A percentile compares a stretch with the other conserved stretches of the same genome.
These are phyloP conservation scores for Fomitopsis schrenkii DNA, from an alignment of 1,284 basidiomycete genomes.

Conservation along the genomic window DNA sequence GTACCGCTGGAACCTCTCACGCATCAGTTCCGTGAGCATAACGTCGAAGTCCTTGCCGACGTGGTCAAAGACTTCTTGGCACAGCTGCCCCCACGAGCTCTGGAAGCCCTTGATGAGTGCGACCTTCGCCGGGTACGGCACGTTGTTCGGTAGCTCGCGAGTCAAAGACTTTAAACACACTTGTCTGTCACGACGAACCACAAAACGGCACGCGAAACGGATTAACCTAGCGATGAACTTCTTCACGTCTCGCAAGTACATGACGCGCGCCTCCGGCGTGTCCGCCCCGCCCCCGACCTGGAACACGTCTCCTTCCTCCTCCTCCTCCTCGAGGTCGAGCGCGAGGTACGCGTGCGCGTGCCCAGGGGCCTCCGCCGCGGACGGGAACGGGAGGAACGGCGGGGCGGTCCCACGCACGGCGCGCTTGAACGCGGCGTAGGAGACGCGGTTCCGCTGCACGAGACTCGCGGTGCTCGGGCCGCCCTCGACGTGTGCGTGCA, in stretches of 20 bases:
- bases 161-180: slow-evolving; percentile 32
- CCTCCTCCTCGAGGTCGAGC: slow-evolving; percentile 2
- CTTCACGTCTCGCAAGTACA: slow-evolving; percentile 20
- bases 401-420: slow-evolving; percentile 26
- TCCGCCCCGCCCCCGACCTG: neutral
- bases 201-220: neutral
- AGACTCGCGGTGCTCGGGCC: slow-evolving; percentile 27
- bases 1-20: slow-evolving; percentile 30
- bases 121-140: slow-evolving; percentile 49
- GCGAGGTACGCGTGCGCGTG: neutral
- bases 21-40: slow-evolving; percentile 18
- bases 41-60: slow-evolving; percentile 27
- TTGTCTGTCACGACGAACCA: too few species aligned
- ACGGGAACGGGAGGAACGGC: slow-evolving; percentile 5
- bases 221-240: slow-evolving; percentile 18
- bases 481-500: slow-evolving; percentile 35
- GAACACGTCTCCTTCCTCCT: slow-evolving; percentile 6
- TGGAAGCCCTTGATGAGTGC: slow-evolving; percentile 38
- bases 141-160: slow-evolving; percentile 50
- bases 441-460: slow-evolving; percentile 31
- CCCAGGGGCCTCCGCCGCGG: neutral
- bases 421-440: slow-evolving; percentile 32
- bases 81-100: slow-evolving; percentile 34
- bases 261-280: neutral
- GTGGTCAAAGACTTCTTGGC: slow-evolving; percentile 34